Evolutionary conservation across 768 basidiomycete species (phyloP).

Genomic region (Phaeolepiota aurea): DNA sequence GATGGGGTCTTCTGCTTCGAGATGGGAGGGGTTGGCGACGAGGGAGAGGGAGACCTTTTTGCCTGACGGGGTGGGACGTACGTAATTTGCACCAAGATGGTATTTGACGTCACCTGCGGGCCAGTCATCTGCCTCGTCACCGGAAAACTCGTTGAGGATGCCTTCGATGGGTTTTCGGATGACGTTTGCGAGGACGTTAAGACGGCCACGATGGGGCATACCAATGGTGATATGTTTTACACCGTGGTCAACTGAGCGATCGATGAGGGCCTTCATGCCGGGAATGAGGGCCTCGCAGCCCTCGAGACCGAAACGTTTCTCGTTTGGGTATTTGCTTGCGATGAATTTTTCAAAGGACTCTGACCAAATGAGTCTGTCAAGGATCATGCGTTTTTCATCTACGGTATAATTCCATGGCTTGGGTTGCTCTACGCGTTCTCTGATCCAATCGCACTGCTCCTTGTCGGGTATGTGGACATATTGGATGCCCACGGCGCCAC

Average conservation of each 20-base stretch:
- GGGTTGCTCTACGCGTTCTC: slow-evolving; percentile 91
- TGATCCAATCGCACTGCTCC: slow-evolving; percentile 98
- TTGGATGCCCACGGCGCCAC: slow-evolving; percentile 84
- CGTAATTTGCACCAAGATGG: slow-evolving; percentile 97
- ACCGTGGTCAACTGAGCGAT: slow-evolving; percentile 94
- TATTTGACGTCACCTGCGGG: slow-evolving; percentile 98
- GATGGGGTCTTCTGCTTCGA: slow-evolving; percentile 95
- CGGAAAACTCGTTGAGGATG: slow-evolving; percentile 94
- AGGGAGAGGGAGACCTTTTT: slow-evolving; percentile 97
- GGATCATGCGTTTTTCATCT: slow-evolving; percentile 98
- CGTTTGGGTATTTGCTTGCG: slow-evolving; percentile 96
- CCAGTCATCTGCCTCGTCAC: slow-evolving; percentile 61
- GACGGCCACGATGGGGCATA: slow-evolving; percentile 98
- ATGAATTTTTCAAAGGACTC: slow-evolving; percentile 99
- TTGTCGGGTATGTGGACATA: slow-evolving; percentile 97
- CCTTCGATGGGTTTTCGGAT: slow-evolving; percentile 98
- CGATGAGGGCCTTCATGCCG: slow-evolving; percentile 99
- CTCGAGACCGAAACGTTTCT: slow-evolving; percentile 98
- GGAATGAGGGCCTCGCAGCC: slow-evolving; percentile 97
- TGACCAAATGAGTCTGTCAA: slow-evolving; percentile 99
- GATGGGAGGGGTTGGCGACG: slow-evolving; percentile 96
- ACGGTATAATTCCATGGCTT: slow-evolving; percentile 96
- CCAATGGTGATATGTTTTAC: slow-evolving; percentile 96
- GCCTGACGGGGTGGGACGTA: slow-evolving; percentile 94
- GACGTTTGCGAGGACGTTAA: slow-evolving; percentile 97